Conservation (phyloP, 106 monocot species). For the Dioscorea alata region DNA sequence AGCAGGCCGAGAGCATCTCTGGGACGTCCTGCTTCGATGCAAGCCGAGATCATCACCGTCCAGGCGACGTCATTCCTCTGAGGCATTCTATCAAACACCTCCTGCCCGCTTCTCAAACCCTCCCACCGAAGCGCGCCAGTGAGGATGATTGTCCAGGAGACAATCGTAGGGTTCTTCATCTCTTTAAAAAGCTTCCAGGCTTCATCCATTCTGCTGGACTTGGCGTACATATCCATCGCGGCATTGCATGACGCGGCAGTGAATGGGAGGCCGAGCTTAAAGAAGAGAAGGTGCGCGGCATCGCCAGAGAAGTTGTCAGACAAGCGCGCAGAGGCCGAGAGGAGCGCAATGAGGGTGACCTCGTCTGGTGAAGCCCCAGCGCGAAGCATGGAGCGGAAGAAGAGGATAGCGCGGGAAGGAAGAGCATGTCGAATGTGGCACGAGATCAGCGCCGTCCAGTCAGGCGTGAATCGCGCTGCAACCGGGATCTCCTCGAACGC, state of each 20-base stretch:
- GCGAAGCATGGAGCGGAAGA: slow-evolving; percentile 46
- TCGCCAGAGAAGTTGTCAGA: slow-evolving; percentile 19
- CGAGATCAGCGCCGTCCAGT: slow-evolving; percentile 42
- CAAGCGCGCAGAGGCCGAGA: slow-evolving; percentile 36
- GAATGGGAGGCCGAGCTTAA: slow-evolving; percentile 38
- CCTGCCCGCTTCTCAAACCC: slow-evolving; percentile 28
- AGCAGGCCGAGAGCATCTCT: slow-evolving; percentile 44
- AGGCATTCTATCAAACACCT: slow-evolving; percentile 50
- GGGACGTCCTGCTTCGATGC: slow-evolving; percentile 36
- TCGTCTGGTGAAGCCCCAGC: slow-evolving; percentile 24
- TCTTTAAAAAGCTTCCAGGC: slow-evolving; percentile 47
- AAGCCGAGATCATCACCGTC: slow-evolving; percentile 47
- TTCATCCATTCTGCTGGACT: slow-evolving; percentile 41
- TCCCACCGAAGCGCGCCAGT: slow-evolving; percentile 34
- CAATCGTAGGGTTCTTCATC: slow-evolving; percentile 24
- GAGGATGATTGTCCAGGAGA: slow-evolving; percentile 59
- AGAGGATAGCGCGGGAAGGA: slow-evolving; percentile 15
- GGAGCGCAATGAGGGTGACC: slow-evolving; percentile 36
- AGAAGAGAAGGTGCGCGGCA: slow-evolving; percentile 30
- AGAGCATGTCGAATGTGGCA: slow-evolving; percentile 16
- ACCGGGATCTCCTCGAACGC: slow-evolving; percentile 23
- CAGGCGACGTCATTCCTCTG: slow-evolving; percentile 47
- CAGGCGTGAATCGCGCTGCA: slow-evolving; percentile 13
- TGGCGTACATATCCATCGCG: slow-evolving; percentile 40
- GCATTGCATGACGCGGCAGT: slow-evolving; percentile 26